phyloP scores from a whole-genome alignment of 768 basidiomycete species.

The Antrodiella citrinella region DNA sequence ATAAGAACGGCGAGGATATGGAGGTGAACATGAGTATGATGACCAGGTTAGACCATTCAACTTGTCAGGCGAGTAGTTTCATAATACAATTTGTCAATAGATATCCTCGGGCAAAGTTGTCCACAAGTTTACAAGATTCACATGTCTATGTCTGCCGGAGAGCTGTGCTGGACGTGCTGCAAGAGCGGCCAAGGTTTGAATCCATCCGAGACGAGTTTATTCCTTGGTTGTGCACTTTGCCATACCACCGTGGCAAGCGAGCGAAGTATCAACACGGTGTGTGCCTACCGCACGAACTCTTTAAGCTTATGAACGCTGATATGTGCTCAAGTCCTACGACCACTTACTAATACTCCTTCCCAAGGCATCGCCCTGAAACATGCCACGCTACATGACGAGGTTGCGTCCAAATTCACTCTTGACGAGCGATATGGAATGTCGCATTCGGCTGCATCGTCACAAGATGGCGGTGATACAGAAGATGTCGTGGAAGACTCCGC shows the following conservation, averaged over 20 bases:
- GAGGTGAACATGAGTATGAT: conserved; percentile 71
- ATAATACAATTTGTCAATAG: conserved; percentile 28
- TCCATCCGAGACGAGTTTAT: conserved; percentile 87
- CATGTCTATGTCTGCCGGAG: conserved; percentile 87
- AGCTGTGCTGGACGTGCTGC: conserved; percentile 62
- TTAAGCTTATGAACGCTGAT: neutral
- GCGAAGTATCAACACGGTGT: conserved; percentile 53
- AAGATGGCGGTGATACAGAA: conserved; percentile 25
- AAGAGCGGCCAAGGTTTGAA: conserved; percentile 61
- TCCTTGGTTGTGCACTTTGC: conserved; percentile 86
- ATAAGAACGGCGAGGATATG: conserved; percentile 62
- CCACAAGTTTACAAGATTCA: conserved; percentile 67
- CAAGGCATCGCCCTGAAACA: conserved; percentile 50
- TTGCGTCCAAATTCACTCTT: neutral
- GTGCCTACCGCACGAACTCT: conserved; percentile 8
- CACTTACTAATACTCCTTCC: conserved; percentile 34
- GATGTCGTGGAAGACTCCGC: conserved; percentile 27
- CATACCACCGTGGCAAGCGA: conserved; percentile 58
- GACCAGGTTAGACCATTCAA: conserved; percentile 40
- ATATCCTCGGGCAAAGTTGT: conserved; percentile 63
- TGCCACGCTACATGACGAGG: conserved; percentile 38
- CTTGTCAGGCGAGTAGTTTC: neutral
- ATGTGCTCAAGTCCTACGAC: conserved; percentile 34
- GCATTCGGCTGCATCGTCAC: conserved; percentile 33
- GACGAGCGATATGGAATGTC: conserved; percentile 9